phyloP scores from a whole-genome alignment of 208 protist genomes.

The Acanthamoeba lenticulata region DNA sequence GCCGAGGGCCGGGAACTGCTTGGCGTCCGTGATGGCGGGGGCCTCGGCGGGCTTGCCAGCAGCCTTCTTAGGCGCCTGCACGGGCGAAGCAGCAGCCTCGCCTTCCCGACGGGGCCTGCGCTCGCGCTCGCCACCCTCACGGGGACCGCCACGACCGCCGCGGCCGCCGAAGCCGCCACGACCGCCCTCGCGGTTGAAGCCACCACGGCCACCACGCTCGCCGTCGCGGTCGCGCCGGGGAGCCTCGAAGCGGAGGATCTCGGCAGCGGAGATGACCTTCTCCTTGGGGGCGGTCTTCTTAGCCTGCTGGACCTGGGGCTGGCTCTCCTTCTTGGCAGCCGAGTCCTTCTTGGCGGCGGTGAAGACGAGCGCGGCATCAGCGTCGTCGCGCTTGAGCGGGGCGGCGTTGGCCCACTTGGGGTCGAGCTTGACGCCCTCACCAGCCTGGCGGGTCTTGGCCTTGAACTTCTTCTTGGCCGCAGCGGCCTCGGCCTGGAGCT shows the following conservation, averaged over 20 bases:
- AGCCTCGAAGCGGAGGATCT: neutral
- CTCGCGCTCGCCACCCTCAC: neutral
- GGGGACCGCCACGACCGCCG: neutral
- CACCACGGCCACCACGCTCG: neutral
- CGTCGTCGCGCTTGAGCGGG: constrained; percentile 34
- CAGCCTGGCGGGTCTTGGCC: neutral
- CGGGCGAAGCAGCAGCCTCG: neutral
- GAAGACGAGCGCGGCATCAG: neutral
- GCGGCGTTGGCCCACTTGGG: constrained; percentile 56
- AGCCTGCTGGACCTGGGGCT: neutral
- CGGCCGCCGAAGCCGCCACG: neutral
- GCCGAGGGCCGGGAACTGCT: neutral
- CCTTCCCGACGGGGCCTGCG: constrained; percentile 33
- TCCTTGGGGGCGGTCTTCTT: constrained; percentile 29
- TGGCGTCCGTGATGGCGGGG: neutral
- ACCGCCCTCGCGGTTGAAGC: too few species aligned
- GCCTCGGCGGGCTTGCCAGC: neutral
- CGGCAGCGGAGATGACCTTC: constrained; percentile 27
- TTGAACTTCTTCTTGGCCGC: constrained; percentile 8
- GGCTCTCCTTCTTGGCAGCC: neutral
- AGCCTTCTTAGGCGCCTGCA: neutral
- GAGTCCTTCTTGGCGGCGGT: neutral
- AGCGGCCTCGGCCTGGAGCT: neutral
- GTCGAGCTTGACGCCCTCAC: constrained; percentile 47
- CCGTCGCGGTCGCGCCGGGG: neutral